These are phyloP conservation scores for Teratosphaeria viscida DNA, from an alignment of 2,329 filamentous ascomycete species.

Conservation along the genomic window DNA sequence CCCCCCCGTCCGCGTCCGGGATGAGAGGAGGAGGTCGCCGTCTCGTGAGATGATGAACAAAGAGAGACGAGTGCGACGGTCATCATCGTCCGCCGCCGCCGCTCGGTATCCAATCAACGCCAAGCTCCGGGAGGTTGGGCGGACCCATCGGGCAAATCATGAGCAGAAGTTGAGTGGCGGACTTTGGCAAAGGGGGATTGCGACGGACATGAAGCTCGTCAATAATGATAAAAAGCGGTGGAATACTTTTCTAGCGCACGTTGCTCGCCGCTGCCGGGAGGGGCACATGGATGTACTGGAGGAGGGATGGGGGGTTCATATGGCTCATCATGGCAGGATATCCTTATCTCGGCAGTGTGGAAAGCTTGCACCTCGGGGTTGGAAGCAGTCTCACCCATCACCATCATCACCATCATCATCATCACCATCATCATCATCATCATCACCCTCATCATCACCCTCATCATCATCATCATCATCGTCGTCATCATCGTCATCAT, in stretches of 20 bases:
- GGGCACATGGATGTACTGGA: background rate
- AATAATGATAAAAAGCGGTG: background rate
- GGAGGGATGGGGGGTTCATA: too few species aligned
- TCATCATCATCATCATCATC: too few species aligned
- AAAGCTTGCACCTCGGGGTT: background rate
- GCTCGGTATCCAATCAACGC: constrained; percentile 2
- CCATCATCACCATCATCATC: too few species aligned
- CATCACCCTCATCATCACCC: too few species aligned
- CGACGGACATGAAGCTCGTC: background rate
- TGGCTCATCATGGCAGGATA: background rate
- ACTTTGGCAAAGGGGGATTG: background rate
- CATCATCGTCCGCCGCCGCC: background rate
- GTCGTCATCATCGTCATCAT: too few species aligned
- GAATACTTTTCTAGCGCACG: background rate
- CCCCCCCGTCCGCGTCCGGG: background rate
- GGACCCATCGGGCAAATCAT: background rate
- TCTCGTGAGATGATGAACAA: background rate
- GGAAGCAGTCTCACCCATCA: background rate
- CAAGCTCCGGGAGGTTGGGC: background rate
- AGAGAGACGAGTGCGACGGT: background rate
- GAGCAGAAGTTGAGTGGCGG: background rate
- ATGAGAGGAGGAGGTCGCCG: background rate
- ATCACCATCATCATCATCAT: too few species aligned
- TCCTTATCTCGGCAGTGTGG: background rate
- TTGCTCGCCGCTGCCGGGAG: constrained; percentile 11